Evolutionary conservation across 495 filamentous ascomycete species (phyloP), one percentile per base, ranked within the genome.

Genomic region (Hypomontagnella submonticulosa): DNA sequence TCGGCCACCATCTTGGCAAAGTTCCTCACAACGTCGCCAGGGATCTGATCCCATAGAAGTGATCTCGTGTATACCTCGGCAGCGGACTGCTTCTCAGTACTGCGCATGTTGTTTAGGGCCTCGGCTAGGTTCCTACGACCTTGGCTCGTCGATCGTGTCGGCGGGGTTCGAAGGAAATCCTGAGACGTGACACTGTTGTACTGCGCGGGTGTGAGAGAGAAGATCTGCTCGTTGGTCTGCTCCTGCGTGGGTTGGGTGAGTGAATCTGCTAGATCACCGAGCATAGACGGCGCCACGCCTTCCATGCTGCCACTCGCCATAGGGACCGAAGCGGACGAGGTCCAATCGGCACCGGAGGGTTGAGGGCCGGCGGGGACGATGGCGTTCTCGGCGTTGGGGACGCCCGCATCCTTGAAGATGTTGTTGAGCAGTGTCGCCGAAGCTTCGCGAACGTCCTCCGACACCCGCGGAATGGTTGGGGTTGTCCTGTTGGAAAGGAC

Each of bases 31-130:
- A 97, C 91, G 71, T 99, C 92, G 63, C 87, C 81, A 43, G 96
- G 92, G 62, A 99, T 91, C 73, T 90, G 89, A 70, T 97, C 93
- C 93, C 93, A 97, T 68, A 99, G 88, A 59, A 99, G 84, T 48
- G 91, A 95, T 27, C 94, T 84, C 23, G 92, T 95, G 78, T 98
- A 97, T 40, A 97, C 91, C 70, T 96, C 92, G 27, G 90, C 89
- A 34, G 86, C 91, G 50, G 83, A 84, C 56, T 86, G 80, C 70
- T 90, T 88, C 70, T 81, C 83, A 61, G 81, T 79, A 73, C 78
- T 83, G 62, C 92, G 87, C 88, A 96, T 91, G 23, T 84, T 88
- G 61, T 90, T 89, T 32, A 97, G 83, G 8, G 92, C 88, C 68
- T 96, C 91, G 53, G 91, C 92, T 43, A 99, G 84, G 68, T 90